Conservation (phyloP, 1,139 yeast genomes). For the Suhomyces guaymorum region DNA sequence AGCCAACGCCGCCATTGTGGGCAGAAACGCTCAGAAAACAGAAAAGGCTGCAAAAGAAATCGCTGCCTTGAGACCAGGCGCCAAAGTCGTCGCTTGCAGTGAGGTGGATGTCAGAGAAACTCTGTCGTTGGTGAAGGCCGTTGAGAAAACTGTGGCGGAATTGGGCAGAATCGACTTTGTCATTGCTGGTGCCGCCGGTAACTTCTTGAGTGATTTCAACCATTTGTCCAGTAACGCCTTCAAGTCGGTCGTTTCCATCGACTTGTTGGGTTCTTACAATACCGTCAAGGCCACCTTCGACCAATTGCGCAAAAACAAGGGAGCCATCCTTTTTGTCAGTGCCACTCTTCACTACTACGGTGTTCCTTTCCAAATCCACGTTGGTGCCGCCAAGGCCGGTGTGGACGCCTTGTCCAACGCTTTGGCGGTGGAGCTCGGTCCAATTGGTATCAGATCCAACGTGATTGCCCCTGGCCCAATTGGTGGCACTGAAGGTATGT, state of each 20-base stretch:
- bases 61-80: conserved; percentile 22
- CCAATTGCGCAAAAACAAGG: conserved; percentile 27
- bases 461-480: conserved; percentile 90
- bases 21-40: conserved; percentile 26
- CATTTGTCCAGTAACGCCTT: conserved; percentile 30
- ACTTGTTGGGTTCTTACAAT: conserved; percentile 81
- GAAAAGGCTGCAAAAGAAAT: conserved; percentile 66
- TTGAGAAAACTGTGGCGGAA: conserved; percentile 23
- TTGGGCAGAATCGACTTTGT: conserved; percentile 30
- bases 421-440: conserved; percentile 86
- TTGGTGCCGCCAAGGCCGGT: conserved; percentile 95
- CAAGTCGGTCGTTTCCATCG: conserved; percentile 44
- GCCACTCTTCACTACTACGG: conserved; percentile 91
- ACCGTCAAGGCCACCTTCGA: conserved; percentile 58
- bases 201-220: conserved; percentile 29
- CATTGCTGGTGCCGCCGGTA: conserved; percentile 34
- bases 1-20: conserved; percentile 30
- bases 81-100: conserved; percentile 23
- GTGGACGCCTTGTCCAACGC: conserved; percentile 83
- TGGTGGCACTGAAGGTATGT: conserved; percentile 78
- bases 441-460: conserved; percentile 77
- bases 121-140: conserved; percentile 22
- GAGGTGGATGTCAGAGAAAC: conserved; percentile 27
- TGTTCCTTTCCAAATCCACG: conserved; percentile 82
- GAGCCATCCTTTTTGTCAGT: conserved; percentile 27